These are phyloP conservation scores for Arabidopsis lyrata DNA, from an alignment of 441 rosid species.

Conservation along the genomic window DNA sequence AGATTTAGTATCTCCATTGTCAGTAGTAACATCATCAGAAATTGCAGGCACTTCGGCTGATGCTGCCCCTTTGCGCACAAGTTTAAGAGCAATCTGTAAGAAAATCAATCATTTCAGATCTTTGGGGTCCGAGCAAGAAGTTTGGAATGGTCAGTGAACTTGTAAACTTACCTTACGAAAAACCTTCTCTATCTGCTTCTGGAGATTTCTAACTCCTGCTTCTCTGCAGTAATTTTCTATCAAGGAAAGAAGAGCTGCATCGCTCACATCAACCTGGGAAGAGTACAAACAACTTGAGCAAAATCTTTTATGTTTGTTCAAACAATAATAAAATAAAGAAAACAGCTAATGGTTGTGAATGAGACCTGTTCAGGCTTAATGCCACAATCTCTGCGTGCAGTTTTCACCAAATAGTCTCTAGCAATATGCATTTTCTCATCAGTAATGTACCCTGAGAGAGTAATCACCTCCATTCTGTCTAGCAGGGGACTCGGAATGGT, in stretches of 20 bases:
- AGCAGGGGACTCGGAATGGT: conserved; percentile 86
- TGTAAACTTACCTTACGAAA: conserved; percentile 79
- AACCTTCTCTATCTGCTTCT: conserved; percentile 94
- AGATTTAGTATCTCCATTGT: conserved; percentile 32
- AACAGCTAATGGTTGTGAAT: background rate
- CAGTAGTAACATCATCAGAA: conserved; percentile 43
- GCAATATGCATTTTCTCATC: conserved; percentile 98
- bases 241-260: conserved; percentile 84
- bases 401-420: conserved; percentile 84
- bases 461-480: conserved; percentile 97
- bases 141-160: conserved; percentile 7
- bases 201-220: conserved; percentile 96
- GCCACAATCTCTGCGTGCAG: conserved; percentile 84
- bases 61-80: conserved; percentile 76
- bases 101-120: background rate
- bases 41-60: conserved; percentile 44
- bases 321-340: too few relatives aligned
- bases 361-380: conserved; percentile 89
- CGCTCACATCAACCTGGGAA: conserved; percentile 82
- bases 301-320: background rate
- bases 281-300: conserved; percentile 16
- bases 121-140: background rate
- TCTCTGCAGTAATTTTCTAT: conserved; percentile 95
- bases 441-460: conserved; percentile 93
- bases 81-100: conserved; percentile 78